Evolutionary conservation across 257 asterid genomes (phyloP).

Genomic region (Solanum paucissectum): DNA sequence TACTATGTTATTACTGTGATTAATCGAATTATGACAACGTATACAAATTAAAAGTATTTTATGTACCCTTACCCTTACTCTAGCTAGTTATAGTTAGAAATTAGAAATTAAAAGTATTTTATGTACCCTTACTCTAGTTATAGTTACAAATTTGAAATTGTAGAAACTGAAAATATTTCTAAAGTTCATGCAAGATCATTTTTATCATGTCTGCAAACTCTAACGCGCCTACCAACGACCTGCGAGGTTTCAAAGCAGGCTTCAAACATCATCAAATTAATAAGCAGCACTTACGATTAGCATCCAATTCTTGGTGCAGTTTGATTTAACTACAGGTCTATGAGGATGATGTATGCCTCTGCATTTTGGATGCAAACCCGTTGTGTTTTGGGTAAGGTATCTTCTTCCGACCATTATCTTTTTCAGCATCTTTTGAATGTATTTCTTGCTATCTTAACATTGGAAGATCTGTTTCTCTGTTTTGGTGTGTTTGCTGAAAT

Average conservation of each 20-base stretch:
- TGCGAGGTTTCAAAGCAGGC: not conserved
- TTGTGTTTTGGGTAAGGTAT: too few species aligned
- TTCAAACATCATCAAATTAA: not conserved
- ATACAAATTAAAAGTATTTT: too few species aligned
- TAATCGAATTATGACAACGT: too few species aligned
- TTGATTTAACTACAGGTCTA: conserved; percentile 51
- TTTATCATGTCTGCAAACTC: too few species aligned
- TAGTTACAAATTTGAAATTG: not conserved
- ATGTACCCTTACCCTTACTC: too few species aligned
- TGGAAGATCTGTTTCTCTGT: not conserved
- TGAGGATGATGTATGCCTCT: conserved; percentile 77
- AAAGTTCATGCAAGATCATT: not conserved
- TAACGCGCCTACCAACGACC: not conserved
- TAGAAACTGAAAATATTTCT: too few species aligned
- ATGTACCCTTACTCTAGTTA: too few species aligned
- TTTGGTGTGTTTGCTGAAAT: not conserved
- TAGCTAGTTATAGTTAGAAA: too few species aligned
- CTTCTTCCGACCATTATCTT: not conserved
- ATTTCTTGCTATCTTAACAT: not conserved
- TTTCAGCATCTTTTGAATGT: not conserved
- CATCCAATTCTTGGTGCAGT: conserved; percentile 6
- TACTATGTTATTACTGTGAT: not conserved
- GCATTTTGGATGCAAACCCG: conserved; percentile 67
- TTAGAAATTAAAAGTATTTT: not conserved
- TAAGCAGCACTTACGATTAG: not conserved